phyloP scores from a whole-genome alignment of 139 green algal species.

The Trebouxia sp. region DNA sequence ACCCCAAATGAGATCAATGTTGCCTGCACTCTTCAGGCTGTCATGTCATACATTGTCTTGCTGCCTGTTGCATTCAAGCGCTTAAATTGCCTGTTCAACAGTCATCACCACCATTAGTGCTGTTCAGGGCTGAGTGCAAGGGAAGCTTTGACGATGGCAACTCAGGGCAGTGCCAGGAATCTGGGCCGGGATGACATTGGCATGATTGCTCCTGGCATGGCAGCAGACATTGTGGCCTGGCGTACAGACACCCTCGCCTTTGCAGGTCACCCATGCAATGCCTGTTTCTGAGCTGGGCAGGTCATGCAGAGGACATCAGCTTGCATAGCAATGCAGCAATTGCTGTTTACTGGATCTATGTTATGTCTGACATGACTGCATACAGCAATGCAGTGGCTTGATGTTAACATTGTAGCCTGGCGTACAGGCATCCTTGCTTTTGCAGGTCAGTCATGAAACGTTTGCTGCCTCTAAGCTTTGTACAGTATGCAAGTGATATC shows the following conservation, averaged over 20 bases:
- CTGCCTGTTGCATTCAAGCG: no score
- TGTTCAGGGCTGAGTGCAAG: slow-evolving; percentile 36
- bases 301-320: not conserved
- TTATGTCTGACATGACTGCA: slow-evolving; percentile 50
- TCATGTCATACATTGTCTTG: no score
- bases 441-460: slow-evolving; percentile 13
- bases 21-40: no score
- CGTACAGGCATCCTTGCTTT: slow-evolving; percentile 47
- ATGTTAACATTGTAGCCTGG: slow-evolving; percentile 72
- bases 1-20: no score
- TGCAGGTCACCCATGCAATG: slow-evolving; percentile 16
- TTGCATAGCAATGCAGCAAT: slow-evolving; percentile 54
- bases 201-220: slow-evolving; percentile 59
- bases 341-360: slow-evolving; percentile 64
- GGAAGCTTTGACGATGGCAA: slow-evolving; percentile 62
- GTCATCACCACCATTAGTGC: no score
- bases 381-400: slow-evolving; percentile 66
- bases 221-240: slow-evolving; percentile 69
- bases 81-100: no score
- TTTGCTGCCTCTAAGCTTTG: not conserved
- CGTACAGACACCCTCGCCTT: slow-evolving; percentile 48
- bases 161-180: slow-evolving; percentile 58
- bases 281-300: not conserved
- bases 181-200: slow-evolving; percentile 67
- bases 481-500: not conserved